Evolutionary conservation across 2,329 filamentous ascomycete species (phyloP).

Genomic region (Alternaria tenuissima): DNA sequence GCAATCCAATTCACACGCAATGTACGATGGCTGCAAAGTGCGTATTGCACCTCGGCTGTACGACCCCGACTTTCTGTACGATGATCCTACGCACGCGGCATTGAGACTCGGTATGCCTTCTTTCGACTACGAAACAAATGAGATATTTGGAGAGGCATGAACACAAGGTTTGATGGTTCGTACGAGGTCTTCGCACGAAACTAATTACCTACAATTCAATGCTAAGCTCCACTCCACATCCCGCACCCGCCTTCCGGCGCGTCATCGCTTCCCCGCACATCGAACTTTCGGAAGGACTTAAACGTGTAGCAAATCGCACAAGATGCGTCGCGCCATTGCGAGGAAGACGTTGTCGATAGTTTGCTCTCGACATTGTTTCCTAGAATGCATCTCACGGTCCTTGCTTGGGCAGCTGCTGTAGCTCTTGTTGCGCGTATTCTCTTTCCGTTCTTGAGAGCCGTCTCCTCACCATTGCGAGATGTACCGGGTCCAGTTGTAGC

Average conservation of each 20-base stretch:
- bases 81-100: not conserved
- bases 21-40: not conserved
- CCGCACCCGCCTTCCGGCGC: not conserved
- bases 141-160: not conserved
- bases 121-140: too few relatives aligned
- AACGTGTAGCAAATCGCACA: not conserved
- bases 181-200: not conserved
- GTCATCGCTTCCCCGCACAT: conserved; percentile 10
- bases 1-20: not conserved
- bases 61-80: not conserved
- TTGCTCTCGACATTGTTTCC: not conserved
- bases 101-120: not conserved
- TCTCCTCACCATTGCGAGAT: conserved; percentile 15
- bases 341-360: not conserved
- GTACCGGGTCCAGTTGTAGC: conserved; percentile 21
- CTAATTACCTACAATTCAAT: not conserved
- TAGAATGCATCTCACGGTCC: conserved; percentile 12
- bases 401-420: conserved; percentile 7
- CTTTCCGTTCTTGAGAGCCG: conserved; percentile 8
- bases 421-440: conserved; percentile 14
- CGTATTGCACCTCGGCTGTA: not conserved
- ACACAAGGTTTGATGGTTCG: not conserved
- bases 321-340: not conserved
- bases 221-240: not conserved
- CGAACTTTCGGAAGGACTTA: not conserved